Conservation (phyloP, 768 basidiomycete genomes). For the Rhodosporidiobolus sp. region DNA sequence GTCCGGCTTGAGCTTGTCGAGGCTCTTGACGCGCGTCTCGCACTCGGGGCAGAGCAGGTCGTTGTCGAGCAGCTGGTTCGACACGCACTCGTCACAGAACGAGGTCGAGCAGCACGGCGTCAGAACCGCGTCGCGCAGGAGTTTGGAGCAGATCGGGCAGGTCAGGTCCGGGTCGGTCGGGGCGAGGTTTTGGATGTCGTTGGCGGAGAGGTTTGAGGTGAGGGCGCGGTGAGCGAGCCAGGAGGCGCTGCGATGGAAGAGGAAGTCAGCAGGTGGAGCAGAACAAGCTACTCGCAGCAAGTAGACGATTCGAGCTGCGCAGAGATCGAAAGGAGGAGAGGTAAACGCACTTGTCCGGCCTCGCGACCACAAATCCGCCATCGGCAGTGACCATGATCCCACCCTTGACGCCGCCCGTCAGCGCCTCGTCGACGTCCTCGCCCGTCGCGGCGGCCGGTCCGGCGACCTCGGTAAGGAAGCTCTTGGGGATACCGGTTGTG, state of each 20-base stretch:
- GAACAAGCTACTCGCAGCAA: too few relatives aligned
- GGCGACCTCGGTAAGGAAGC: constrained; percentile 94
- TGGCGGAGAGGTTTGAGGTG: constrained; percentile 73
- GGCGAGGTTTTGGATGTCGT: constrained; percentile 77
- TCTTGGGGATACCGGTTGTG: constrained; percentile 96
- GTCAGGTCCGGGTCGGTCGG: constrained; percentile 74
- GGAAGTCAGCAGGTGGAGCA: not conserved
- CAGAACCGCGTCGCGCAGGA: constrained; percentile 89
- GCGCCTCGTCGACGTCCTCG: constrained; percentile 47
- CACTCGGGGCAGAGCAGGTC: constrained; percentile 94
- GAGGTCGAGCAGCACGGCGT: constrained; percentile 87
- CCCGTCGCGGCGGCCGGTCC: constrained; percentile 59
- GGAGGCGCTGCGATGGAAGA: constrained; percentile 62
- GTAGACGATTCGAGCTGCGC: too few relatives aligned
- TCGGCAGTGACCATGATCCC: constrained; percentile 99
- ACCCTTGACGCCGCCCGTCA: constrained; percentile 50
- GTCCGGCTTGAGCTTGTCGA: constrained; percentile 81
- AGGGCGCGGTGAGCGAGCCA: constrained; percentile 83
- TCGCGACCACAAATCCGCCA: constrained; percentile 94
- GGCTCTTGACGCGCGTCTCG: constrained; percentile 75
- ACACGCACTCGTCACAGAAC: constrained; percentile 97
- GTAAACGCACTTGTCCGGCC: constrained; percentile 81
- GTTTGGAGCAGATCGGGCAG: constrained; percentile 87
- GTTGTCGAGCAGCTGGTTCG: constrained; percentile 86
- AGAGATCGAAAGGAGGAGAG: not conserved